Base-by-base conservation (phyloP, 2,329 filamentous ascomycete species). In the Ophiostoma ips region DNA sequence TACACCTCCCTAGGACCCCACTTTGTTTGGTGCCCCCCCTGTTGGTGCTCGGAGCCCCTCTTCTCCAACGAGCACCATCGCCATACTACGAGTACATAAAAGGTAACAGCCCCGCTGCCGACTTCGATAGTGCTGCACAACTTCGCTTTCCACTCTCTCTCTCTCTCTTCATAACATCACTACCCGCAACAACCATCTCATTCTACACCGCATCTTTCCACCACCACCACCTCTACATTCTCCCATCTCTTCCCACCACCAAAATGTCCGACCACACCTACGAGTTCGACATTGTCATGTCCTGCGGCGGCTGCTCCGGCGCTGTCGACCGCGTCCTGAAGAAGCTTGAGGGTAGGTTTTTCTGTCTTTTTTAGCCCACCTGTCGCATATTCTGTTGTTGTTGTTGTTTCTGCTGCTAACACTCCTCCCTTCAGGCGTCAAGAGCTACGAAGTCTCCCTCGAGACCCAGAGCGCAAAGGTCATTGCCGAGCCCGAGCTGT, bases 231-330 rank as follows among this genome's bases (percentile, higher is more conserved):
- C 18, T 34, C 41, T 21, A 28, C 10, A 24, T 18, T 28, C 34
- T n/a, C 16, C 10, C 7, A 40, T 16, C 11, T 6, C 3, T 7
- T 34, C n/a, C 36, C 18, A 19, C 37, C 15, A 40, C 13, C 12
- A 37, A n/a, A 61, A 88, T 89, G 84, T 71, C 81, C 53, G 79
- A 86, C 60, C 87, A 95, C 73, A 86, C 80, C 59, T 96, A 96
- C 83, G 87, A 92, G 68, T 96, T 96, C 75, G 82, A 89, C 68
- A 79, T 96, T 66, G 75, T 72, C 68, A 98, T 98, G 92, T 84
- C 74, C 75, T 98, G 92, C 71, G 80, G 86, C 64, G 92, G 92
- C 66, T 98, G 92, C 81, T 95, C 89, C 43, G 88, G 89, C 62
- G 92, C 92, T 58, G 76, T 98, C 41, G 85, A 94, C 69, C 79